A percentile compares a stretch with the other conserved stretches of the same genome.
These are phyloP conservation scores for Detonula confervacea DNA, from an alignment of 352 stramenopile genomes.

Conservation along the genomic window DNA sequence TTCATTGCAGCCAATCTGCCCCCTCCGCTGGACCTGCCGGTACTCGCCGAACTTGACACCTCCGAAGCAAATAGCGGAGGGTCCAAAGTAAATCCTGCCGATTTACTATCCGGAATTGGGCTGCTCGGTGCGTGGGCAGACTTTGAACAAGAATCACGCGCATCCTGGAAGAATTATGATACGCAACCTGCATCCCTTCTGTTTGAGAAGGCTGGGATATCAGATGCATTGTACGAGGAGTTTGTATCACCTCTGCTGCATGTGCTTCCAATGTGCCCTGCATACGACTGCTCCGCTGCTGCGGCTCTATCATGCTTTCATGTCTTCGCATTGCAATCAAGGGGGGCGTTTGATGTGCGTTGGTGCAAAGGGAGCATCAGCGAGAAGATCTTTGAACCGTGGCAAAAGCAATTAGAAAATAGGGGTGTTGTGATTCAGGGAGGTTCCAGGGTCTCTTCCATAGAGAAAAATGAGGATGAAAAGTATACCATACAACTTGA, in stretches of 20 bases:
- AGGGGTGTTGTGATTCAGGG: constrained; percentile 58
- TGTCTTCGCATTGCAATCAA: constrained; percentile 82
- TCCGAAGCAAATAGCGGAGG: constrained; percentile 14
- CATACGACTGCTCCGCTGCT: constrained; percentile 79
- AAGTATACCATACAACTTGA: constrained; percentile 32
- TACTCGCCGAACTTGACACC: constrained; percentile 72
- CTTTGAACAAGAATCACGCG: constrained; percentile 77
- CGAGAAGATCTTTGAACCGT: constrained; percentile 79
- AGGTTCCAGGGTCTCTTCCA: constrained; percentile 56
- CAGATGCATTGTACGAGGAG: constrained; percentile 65
- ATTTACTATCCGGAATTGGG: constrained; percentile 72
- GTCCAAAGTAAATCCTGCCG: constrained; percentile 35
- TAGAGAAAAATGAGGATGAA: constrained; percentile 36
- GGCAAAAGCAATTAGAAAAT: constrained; percentile 56
- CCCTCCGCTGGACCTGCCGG: constrained; percentile 72
- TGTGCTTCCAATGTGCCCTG: constrained; percentile 80
- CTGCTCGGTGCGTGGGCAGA: constrained; percentile 72
- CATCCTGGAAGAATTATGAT: constrained; percentile 77
- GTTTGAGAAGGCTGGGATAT: constrained; percentile 72
- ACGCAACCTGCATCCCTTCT: constrained; percentile 69
- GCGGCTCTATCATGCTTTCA: constrained; percentile 84
- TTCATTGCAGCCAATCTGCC: constrained; percentile 55
- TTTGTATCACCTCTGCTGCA: constrained; percentile 77
- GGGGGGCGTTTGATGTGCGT: constrained; percentile 81
- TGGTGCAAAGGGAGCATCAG: constrained; percentile 77